Conservation (phyloP, 768 basidiomycete genomes). For the Rhodosporidiobolus sp. region DNA sequence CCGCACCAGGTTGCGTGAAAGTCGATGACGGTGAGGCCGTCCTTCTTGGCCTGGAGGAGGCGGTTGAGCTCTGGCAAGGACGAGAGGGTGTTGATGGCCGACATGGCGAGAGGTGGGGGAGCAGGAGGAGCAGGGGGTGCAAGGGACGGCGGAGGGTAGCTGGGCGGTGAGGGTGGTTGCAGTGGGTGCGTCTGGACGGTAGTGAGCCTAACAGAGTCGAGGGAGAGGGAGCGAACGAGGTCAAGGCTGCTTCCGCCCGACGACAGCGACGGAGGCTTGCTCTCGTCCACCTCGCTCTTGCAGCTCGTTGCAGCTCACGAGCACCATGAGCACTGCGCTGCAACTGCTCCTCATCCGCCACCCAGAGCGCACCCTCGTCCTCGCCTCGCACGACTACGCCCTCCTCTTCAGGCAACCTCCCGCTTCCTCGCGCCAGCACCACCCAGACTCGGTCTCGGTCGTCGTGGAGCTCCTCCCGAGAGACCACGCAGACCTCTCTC, state of each 20-base stretch:
- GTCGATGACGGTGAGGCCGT: conserved; percentile 33
- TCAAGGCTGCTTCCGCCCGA: too few relatives aligned
- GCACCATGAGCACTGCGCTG: neutral
- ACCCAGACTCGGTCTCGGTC: conserved; percentile 1
- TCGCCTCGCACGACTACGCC: conserved; percentile 11
- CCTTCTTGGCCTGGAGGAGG: conserved; percentile 23
- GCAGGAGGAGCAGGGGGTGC: neutral
- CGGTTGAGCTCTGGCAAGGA: conserved; percentile 13
- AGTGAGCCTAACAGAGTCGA: too few relatives aligned
- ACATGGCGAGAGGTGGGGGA: conserved; percentile 45
- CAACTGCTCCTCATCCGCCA: conserved; percentile 22
- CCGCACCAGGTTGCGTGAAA: conserved; percentile 36
- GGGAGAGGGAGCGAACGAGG: too few relatives aligned
- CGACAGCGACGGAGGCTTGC: too few relatives aligned
- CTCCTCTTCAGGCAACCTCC: conserved; percentile 19
- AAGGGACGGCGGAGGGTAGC: neutral
- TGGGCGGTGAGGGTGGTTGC: neutral
- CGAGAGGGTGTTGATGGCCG: conserved; percentile 15
- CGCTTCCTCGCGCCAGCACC: neutral
- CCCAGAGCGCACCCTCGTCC: conserved; percentile 10
- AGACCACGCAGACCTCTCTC: conserved; percentile 65
- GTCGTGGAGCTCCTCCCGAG: conserved; percentile 81
- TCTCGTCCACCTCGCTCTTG: neutral
- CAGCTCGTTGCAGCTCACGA: neutral
- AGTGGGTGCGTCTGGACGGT: too few relatives aligned